These are phyloP conservation scores for Theileria equi DNA, from an alignment of 169 alveolate species.

Conservation along the genomic window DNA sequence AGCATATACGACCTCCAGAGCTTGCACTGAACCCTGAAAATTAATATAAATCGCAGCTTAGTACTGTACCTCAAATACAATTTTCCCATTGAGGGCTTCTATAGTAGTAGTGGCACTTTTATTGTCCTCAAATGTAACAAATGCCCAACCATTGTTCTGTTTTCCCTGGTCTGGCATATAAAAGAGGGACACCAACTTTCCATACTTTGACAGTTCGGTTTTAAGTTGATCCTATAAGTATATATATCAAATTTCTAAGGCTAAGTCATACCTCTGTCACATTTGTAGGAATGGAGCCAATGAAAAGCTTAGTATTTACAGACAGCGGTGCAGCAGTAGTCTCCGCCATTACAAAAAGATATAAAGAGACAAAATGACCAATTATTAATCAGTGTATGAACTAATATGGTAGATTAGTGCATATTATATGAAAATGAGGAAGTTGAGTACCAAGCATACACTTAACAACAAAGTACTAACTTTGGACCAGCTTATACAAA, in stretches of 20 bases:
- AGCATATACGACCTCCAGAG: constrained; percentile 26
- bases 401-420: not conserved
- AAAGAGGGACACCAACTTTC: constrained; percentile 61
- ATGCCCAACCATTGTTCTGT: constrained; percentile 75
- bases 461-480: too few relatives aligned
- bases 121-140: constrained; percentile 61
- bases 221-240: constrained; percentile 54
- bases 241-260: not conserved
- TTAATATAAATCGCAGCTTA: constrained; percentile 9
- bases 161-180: constrained; percentile 69
- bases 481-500: too few relatives aligned
- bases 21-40: constrained; percentile 9
- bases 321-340: constrained; percentile 19
- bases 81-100: constrained; percentile 65
- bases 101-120: constrained; percentile 61
- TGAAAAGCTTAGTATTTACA: constrained; percentile 55
- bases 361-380: not conserved
- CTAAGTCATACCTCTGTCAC: constrained; percentile 62
- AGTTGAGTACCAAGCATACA: too few relatives aligned
- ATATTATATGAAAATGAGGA: too few relatives aligned
- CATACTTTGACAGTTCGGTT: constrained; percentile 65
- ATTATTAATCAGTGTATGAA: not conserved
- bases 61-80: constrained; percentile 62
- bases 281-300: constrained; percentile 69
- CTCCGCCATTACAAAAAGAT: constrained; percentile 16